Conservation (phyloP, 352 stramenopile species). For the Phytophthora macrochlamydospora region DNA sequence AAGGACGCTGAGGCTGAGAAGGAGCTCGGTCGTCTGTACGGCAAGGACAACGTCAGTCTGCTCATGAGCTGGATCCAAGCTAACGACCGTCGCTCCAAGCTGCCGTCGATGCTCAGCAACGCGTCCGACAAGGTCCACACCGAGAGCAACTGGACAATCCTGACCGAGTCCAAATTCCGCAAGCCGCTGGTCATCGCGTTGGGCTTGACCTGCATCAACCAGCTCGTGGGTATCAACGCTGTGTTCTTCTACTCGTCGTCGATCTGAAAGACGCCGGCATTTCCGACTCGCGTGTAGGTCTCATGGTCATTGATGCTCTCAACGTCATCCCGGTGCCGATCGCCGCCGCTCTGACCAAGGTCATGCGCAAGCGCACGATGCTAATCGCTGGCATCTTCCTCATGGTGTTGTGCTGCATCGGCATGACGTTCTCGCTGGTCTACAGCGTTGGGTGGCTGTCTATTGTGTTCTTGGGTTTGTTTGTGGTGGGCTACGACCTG, state of each 20-base stretch:
- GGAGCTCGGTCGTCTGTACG: constrained; percentile 34
- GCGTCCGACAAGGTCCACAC: constrained; percentile 3
- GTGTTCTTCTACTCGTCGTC: constrained; percentile 73
- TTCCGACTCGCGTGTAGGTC: constrained; percentile 46
- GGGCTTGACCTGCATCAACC: constrained; percentile 49
- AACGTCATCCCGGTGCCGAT: constrained; percentile 50
- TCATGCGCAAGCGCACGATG: constrained; percentile 48
- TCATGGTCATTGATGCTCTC: constrained; percentile 59
- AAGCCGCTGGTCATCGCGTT: constrained; percentile 49
- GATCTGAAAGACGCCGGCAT: constrained; percentile 59
- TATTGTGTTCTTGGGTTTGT: constrained; percentile 49
- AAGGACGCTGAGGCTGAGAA: constrained; percentile 29
- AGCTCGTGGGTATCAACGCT: constrained; percentile 68
- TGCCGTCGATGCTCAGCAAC: constrained; percentile 24
- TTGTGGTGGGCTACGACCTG: constrained; percentile 50
- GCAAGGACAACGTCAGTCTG: constrained; percentile 35
- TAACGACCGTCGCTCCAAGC: constrained; percentile 25
- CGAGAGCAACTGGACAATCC: constrained; percentile 24
- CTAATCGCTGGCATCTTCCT: constrained; percentile 40
- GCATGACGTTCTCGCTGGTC: constrained; percentile 50
- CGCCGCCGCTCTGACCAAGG: constrained; percentile 28
- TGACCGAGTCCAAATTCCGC: constrained; percentile 32
- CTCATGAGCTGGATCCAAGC: constrained; percentile 40
- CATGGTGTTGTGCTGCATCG: constrained; percentile 47
- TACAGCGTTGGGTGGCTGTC: constrained; percentile 39